phyloP scores from a whole-genome alignment of 441 rosid genomes.

The Aquilaria agallochum region DNA sequence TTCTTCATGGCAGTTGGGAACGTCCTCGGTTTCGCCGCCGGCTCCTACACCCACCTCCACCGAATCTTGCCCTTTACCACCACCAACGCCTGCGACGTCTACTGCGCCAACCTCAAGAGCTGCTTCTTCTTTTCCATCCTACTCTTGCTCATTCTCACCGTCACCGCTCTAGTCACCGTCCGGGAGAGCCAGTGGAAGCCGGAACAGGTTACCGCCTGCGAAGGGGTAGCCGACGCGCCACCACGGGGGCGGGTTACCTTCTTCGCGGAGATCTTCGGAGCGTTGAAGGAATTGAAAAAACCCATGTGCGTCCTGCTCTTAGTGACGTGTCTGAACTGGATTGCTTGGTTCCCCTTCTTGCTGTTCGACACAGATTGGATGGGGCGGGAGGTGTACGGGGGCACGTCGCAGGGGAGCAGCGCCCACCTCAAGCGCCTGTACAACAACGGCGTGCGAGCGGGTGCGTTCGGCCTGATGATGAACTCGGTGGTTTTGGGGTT shows the following conservation, averaged over 20 bases:
- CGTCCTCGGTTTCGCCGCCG: constrained; percentile 80
- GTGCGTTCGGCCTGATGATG: constrained; percentile 78
- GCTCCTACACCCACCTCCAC: constrained; percentile 49
- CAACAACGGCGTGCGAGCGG: constrained; percentile 69
- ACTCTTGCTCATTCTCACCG: constrained; percentile 42
- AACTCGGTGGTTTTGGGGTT: constrained; percentile 67
- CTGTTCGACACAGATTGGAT: constrained; percentile 92
- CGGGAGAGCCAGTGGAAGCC: constrained; percentile 46
- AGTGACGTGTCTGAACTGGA: constrained; percentile 81
- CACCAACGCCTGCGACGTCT: constrained; percentile 70
- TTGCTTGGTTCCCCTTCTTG: constrained; percentile 92
- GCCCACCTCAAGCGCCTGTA: constrained; percentile 29
- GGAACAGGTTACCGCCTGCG: constrained; percentile 21
- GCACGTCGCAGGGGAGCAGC: constrained; percentile 29
- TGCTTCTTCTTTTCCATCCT: constrained; percentile 67
- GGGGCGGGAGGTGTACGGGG: constrained; percentile 91
- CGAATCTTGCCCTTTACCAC: constrained; percentile 57
- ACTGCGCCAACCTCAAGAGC: constrained; percentile 86
- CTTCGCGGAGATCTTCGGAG: constrained; percentile 42
- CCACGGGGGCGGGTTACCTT: constrained; percentile 21
- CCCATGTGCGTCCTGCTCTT: constrained; percentile 83
- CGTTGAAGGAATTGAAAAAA: constrained; percentile 40
- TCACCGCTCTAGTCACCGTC: constrained; percentile 42
- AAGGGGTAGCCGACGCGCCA: constrained; percentile 14
- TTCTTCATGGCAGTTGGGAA: constrained; percentile 96